phyloP scores from a whole-genome alignment of 495 filamentous ascomycete genomes.

The Pyrenula massariospora region DNA sequence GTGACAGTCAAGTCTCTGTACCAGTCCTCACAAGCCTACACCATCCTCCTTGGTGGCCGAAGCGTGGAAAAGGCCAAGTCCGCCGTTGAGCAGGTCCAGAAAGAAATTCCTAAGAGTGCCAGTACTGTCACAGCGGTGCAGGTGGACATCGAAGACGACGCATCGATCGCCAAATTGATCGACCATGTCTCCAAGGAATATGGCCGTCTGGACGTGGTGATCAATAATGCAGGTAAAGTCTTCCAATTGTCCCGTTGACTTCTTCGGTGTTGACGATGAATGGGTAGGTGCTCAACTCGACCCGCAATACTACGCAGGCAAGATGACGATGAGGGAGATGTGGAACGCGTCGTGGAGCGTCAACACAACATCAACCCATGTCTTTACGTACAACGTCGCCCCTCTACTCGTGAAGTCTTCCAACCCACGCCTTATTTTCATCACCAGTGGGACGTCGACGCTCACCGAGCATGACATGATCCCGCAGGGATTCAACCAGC shows the following conservation, averaged over 20 bases:
- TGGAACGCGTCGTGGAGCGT: conserved; percentile 44
- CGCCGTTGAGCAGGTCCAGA: conserved; percentile 20
- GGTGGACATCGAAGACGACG: conserved; percentile 39
- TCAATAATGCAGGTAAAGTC: conserved; percentile 37
- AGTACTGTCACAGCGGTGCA: conserved; percentile 24
- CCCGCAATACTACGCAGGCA: conserved; percentile 14
- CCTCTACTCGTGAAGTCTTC: conserved; percentile 31
- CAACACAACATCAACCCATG: conserved; percentile 39
- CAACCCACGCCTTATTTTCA: conserved; percentile 36
- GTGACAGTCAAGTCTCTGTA: conserved; percentile 33
- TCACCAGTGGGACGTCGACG: conserved; percentile 34
- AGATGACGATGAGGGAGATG: conserved; percentile 22
- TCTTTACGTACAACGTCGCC: conserved; percentile 30
- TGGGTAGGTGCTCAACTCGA: conserved; percentile 23
- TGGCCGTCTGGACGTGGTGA: conserved; percentile 35
- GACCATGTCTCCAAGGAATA: conserved; percentile 18
- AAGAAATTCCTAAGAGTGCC: conserved; percentile 20
- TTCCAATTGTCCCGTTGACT: not conserved
- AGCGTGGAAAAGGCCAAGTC: conserved; percentile 28
- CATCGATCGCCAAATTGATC: conserved; percentile 33
- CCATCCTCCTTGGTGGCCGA: conserved; percentile 34
- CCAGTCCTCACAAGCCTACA: conserved; percentile 26
- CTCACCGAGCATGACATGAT: conserved; percentile 24
- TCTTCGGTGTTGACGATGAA: not conserved
- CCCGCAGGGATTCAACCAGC: conserved; percentile 15